Evolutionary conservation across 225 moss, liverwort and hornwort species (phyloP).

Genomic region (Takakia lepidozioides): DNA sequence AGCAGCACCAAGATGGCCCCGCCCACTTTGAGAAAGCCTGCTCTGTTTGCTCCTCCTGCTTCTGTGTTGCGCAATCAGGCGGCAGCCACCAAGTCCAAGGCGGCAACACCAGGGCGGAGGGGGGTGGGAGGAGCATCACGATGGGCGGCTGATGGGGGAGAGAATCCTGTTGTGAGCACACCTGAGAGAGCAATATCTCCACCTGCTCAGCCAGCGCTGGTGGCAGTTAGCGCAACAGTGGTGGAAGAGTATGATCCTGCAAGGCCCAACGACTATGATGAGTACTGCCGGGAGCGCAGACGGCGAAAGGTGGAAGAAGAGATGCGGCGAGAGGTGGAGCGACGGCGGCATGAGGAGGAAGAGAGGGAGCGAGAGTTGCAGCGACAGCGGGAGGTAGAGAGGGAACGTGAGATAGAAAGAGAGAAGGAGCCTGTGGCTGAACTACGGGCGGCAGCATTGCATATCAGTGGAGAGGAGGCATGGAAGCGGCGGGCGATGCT

Average conservation of each 20-base stretch:
- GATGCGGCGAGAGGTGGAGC: slow-evolving; percentile 86
- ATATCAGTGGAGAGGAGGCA: slow-evolving; percentile 96
- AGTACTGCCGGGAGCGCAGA: slow-evolving; percentile 86
- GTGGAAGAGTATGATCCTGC: slow-evolving; percentile 95
- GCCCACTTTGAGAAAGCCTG: slow-evolving; percentile 72
- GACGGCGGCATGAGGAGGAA: slow-evolving; percentile 78
- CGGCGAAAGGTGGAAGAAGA: slow-evolving; percentile 90
- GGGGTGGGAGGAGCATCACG: slow-evolving; percentile 18
- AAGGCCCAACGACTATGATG: slow-evolving; percentile 91
- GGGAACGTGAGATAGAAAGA: slow-evolving; percentile 63
- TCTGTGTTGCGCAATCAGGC: slow-evolving; percentile 85
- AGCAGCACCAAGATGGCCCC: slow-evolving; percentile 69
- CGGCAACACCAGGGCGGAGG: slow-evolving; percentile 1
- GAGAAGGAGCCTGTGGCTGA: slow-evolving; percentile 56
- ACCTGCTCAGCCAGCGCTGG: slow-evolving; percentile 55
- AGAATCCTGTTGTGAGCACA: slow-evolving; percentile 39
- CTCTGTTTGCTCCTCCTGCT: slow-evolving; percentile 68
- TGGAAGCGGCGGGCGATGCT: slow-evolving; percentile 99
- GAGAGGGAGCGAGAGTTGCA: slow-evolving; percentile 72
- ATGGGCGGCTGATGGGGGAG: slow-evolving; percentile 47
- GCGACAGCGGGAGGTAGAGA: slow-evolving; percentile 55
- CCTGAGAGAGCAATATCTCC: slow-evolving; percentile 46
- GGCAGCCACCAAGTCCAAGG: slow-evolving; percentile 36
- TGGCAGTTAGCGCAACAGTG: slow-evolving; percentile 83
- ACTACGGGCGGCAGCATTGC: slow-evolving; percentile 71